Conservation (phyloP, 495 filamentous ascomycete species). For the Aspergillus hancockii region DNA sequence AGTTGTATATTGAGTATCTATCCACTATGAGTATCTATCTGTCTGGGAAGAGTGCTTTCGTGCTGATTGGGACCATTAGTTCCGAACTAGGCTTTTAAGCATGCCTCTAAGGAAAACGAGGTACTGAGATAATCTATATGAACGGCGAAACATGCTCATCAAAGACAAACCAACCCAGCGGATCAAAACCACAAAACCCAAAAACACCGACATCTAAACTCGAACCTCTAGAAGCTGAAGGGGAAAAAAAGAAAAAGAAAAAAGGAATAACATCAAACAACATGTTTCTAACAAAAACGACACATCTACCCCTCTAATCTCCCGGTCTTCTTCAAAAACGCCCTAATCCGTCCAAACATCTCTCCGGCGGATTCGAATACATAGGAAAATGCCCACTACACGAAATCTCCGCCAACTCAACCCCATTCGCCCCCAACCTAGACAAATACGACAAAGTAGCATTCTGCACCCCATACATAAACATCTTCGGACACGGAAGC, state of each 20-base stretch:
- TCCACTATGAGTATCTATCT: too few relatives aligned
- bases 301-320: not conserved
- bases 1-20: too few relatives aligned
- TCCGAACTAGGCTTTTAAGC: too few relatives aligned
- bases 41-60: too few relatives aligned
- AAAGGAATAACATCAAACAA: not conserved
- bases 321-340: conserved; percentile 18
- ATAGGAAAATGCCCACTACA: conserved; percentile 34
- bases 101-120: too few relatives aligned
- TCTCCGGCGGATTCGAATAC: conserved; percentile 35
- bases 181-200: too few relatives aligned
- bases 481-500: conserved; percentile 26
- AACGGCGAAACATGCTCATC: too few relatives aligned
- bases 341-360: conserved; percentile 27
- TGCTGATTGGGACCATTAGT: too few relatives aligned
- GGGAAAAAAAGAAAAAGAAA: not conserved
- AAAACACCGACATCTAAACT: not conserved
- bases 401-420: conserved; percentile 30
- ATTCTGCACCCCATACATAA: conserved; percentile 33
- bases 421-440: conserved; percentile 19
- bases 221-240: not conserved
- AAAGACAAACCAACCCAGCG: too few relatives aligned
- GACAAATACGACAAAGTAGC: conserved; percentile 25
- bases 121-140: too few relatives aligned
- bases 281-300: not conserved